Conservation (phyloP, 208 protist genomes). For the Trypanosoma mega region DNA sequence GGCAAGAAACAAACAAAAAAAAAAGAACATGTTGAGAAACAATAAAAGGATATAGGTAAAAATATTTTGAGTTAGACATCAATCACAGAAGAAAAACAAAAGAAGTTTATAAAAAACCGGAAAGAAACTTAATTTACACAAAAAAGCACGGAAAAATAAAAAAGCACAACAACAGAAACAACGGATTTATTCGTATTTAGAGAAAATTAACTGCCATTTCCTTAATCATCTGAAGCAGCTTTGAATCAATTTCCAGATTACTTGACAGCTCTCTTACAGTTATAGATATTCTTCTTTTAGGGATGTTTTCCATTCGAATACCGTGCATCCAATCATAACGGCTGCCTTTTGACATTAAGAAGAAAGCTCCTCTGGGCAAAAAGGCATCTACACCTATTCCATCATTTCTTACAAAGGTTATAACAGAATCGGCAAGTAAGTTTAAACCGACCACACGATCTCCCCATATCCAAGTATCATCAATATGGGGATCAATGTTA, state of each 20-base stretch:
- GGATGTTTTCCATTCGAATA: constrained; percentile 65
- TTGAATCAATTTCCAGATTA: constrained; percentile 38
- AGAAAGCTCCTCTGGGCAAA: constrained; percentile 68
- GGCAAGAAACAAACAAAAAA: not conserved
- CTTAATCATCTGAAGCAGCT: constrained; percentile 32
- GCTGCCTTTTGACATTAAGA: constrained; percentile 67
- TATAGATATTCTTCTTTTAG: constrained; percentile 69
- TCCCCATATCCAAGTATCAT: constrained; percentile 92
- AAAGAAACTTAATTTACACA: too few relatives aligned
- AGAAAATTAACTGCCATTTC: constrained; percentile 48
- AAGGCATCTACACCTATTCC: constrained; percentile 57
- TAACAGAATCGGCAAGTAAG: constrained; percentile 55
- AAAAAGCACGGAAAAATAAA: constrained; percentile 12
- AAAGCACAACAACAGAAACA: constrained; percentile 13
- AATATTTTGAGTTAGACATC: constrained; percentile 13
- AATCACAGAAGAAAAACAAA: not conserved
- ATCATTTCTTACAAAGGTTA: constrained; percentile 79
- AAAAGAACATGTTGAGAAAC: constrained; percentile 1
- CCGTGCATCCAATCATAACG: constrained; percentile 88
- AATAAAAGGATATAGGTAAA: constrained; percentile 20
- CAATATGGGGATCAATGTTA: constrained; percentile 87
- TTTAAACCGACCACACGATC: constrained; percentile 78
- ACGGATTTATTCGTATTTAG: constrained; percentile 19
- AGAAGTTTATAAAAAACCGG: not conserved
- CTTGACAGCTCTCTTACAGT: constrained; percentile 78